Evolutionary conservation across 2,329 filamentous ascomycete species (phyloP).

Genomic region (Fusarium sp.): DNA sequence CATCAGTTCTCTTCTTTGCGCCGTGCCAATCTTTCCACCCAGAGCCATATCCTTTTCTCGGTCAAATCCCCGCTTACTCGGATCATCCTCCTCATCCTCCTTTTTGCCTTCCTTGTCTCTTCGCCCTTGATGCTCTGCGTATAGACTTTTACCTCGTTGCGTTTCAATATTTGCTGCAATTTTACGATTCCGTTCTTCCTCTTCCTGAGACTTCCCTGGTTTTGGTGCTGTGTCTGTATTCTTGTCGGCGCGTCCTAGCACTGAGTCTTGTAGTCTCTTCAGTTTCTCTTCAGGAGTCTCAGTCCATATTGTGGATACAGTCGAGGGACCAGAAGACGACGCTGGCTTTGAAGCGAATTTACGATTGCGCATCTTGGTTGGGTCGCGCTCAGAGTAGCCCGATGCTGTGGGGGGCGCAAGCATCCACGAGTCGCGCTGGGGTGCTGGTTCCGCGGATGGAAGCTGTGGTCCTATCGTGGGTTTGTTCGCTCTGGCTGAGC

Average conservation of each 20-base stretch:
- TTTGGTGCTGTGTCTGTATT: constrained; percentile 53
- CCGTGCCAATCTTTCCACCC: constrained; percentile 74
- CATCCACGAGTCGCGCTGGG: constrained; percentile 87
- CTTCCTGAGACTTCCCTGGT: constrained; percentile 56
- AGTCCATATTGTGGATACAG: constrained; percentile 80
- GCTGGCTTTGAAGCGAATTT: constrained; percentile 78
- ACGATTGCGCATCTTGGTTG: constrained; percentile 82
- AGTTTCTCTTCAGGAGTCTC: constrained; percentile 92
- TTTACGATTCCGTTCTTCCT: constrained; percentile 61
- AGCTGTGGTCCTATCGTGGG: constrained; percentile 51
- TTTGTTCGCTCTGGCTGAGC: constrained; percentile 58
- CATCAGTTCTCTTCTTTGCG: constrained; percentile 81
- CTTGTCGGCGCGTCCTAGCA: constrained; percentile 73
- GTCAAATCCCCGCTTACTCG: constrained; percentile 88
- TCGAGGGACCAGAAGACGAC: constrained; percentile 45
- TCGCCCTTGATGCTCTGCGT: constrained; percentile 61
- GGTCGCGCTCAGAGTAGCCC: constrained; percentile 73
- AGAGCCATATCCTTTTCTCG: constrained; percentile 92
- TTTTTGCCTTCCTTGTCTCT: constrained; percentile 47
- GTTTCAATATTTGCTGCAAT: constrained; percentile 63
- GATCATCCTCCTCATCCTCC: constrained; percentile 86
- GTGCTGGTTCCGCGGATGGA: constrained; percentile 52
- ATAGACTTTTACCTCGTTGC: constrained; percentile 65
- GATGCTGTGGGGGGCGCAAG: constrained; percentile 70
- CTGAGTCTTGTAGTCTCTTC: constrained; percentile 80